phyloP scores from a whole-genome alignment of 2,329 filamentous ascomycete genomes.

The Colletotrichum kahawae region DNA sequence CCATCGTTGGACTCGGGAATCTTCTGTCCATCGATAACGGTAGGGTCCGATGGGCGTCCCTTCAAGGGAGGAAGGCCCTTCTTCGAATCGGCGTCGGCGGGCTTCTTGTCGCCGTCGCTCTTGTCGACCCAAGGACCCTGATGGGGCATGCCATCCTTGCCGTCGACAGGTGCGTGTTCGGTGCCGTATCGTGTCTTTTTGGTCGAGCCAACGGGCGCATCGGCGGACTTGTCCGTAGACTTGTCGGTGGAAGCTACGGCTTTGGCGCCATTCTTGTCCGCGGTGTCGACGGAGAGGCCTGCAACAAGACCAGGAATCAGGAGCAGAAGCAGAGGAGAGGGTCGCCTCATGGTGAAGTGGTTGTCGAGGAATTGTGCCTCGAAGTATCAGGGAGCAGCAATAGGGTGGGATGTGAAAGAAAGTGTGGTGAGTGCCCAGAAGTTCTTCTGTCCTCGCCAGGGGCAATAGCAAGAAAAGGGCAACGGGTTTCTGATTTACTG shows the following conservation, averaged over 20 bases:
- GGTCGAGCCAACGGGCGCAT: constrained; percentile 28
- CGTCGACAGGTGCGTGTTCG: constrained; percentile 89
- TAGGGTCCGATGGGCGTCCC: constrained; percentile 56
- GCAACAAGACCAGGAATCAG: constrained; percentile 60
- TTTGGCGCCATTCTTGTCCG: constrained; percentile 26
- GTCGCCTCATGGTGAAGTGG: constrained; percentile 58
- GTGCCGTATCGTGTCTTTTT: constrained; percentile 45
- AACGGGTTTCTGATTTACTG: constrained; percentile 8
- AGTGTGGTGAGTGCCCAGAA: not conserved
- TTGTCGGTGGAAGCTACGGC: constrained; percentile 29
- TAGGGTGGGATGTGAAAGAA: not conserved
- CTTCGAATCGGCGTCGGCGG: constrained; percentile 36
- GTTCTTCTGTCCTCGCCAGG: constrained; percentile 2
- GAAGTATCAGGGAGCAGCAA: not conserved
- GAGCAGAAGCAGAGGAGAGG: constrained; percentile 63
- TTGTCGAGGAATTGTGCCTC: not conserved
- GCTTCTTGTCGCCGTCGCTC: constrained; percentile 36
- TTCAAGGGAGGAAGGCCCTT: constrained; percentile 49
- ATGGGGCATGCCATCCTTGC: constrained; percentile 92
- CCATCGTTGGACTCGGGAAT: constrained; percentile 74
- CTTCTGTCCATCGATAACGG: constrained; percentile 62
- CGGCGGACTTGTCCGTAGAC: constrained; percentile 23
- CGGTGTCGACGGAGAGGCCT: constrained; percentile 36
- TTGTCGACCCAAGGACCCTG: constrained; percentile 75
- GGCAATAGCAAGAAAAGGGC: constrained; percentile 1